Conservation (phyloP, 2,329 filamentous ascomycete species). For the Colletotrichum salicis region DNA sequence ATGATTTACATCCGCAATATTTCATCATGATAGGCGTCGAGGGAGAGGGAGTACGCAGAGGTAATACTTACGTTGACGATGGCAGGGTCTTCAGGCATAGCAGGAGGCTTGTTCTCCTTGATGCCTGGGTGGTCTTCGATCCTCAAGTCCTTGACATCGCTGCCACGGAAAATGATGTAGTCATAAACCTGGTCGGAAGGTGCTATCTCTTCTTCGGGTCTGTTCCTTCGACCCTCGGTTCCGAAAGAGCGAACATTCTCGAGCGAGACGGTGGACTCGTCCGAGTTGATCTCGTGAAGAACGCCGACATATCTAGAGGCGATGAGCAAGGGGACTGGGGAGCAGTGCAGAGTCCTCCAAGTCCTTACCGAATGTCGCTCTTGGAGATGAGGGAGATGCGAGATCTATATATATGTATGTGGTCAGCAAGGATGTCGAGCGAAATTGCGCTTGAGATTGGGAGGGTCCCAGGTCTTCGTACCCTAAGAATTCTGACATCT, state of each 20-base stretch:
- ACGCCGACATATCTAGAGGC: slow-evolving; percentile 86
- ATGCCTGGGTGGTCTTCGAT: slow-evolving; percentile 85
- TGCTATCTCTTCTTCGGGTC: slow-evolving; percentile 83
- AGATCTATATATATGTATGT: slow-evolving; percentile 65
- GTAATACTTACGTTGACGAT: slow-evolving; percentile 91
- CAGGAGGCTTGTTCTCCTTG: slow-evolving; percentile 79
- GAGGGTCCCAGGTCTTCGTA: slow-evolving; percentile 48
- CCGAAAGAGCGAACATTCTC: slow-evolving; percentile 96
- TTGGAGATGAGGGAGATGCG: slow-evolving; percentile 97
- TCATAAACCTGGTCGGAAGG: slow-evolving; percentile 92
- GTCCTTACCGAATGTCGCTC: slow-evolving; percentile 90
- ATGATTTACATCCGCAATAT: slow-evolving; percentile 96
- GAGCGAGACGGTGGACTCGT: slow-evolving; percentile 94
- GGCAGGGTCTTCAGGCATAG: slow-evolving; percentile 92
- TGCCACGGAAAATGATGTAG: slow-evolving; percentile 98
- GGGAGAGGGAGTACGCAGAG: slow-evolving; percentile 32
- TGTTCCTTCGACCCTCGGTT: slow-evolving; percentile 87
- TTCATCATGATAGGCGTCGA: slow-evolving; percentile 76
- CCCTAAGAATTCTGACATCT: slow-evolving; percentile 72
- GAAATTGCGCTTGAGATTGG: slow-evolving; percentile 38
- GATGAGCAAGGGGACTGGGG: slow-evolving; percentile 28
- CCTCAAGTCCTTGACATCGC: slow-evolving; percentile 96
- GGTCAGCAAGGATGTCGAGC: slow-evolving; percentile 23
- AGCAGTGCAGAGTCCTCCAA: slow-evolving; percentile 34
- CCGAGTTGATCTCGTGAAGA: slow-evolving; percentile 97